Base-by-base conservation (phyloP, 257 asterid genomes). In the Osmanthus fragrans region DNA sequence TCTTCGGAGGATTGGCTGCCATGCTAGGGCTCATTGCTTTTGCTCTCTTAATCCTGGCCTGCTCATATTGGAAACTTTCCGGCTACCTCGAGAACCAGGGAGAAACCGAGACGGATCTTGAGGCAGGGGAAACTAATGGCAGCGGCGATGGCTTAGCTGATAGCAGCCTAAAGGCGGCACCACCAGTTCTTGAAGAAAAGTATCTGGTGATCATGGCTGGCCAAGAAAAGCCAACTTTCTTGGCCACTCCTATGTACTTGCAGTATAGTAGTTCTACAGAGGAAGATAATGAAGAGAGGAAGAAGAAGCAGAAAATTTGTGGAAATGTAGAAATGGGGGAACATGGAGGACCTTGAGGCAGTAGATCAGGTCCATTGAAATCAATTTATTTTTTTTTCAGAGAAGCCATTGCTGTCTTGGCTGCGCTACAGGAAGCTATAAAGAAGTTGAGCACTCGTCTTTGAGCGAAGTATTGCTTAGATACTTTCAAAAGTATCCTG, bases 141-240 rank as follows among this genome's bases (percentile, higher is more conserved):
- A 83, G 74, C 4, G 84, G 56, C 0, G 25, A 15, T 47, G 54
- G 54, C 54, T 45, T 19, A 45, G 54, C 54, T 13, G 54, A 63
- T 25, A 36, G 69, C 34, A 81, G 40, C n/a, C 49, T 42, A 2
- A 86, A 84, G 75, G 42, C 77, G 23, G 70, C 74, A 81, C 81
- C 82, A 67, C 88, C 84, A 47, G 86, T 85, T 42, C 77, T 89
- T 75, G 95, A 91, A 60, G 96, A 94, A 85, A 92, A 93, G 86
- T 86, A 85, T 34, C 80, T 93, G 60, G 99, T 95, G 76, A 90
- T 93, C 83, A 89, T 93, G 98, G 93, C 98, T 2, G 99, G 99
- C 3, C 96, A 95, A 34, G 83, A 78, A 2, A 91, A 93, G 42
- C 97, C 99, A 2, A 95, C 99, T 27, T 93, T 78, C 81, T 69